These are phyloP conservation scores for Vitis rotundifolia DNA, from an alignment of 164 flowering plant species.

Conservation along the genomic window DNA sequence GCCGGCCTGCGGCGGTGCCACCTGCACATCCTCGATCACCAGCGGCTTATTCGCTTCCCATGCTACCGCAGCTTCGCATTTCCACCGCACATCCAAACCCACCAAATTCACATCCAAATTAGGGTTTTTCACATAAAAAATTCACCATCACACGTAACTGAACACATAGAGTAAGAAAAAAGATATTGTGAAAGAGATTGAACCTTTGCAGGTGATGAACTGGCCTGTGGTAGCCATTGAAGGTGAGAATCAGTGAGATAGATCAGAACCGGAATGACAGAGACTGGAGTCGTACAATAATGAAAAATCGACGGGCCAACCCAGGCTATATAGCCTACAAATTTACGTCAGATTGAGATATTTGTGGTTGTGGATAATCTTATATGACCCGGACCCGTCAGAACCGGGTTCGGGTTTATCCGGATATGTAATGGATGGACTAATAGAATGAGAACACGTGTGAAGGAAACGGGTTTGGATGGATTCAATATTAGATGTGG, in stretches of 20 bases:
- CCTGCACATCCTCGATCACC: conserved; percentile 63
- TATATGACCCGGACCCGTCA: no score
- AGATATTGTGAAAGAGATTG: background rate
- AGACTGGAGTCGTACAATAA: background rate
- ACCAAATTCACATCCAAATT: conserved; percentile 4
- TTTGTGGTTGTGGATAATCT: no score
- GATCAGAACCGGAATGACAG: conserved; percentile 1
- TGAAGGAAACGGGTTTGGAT: no score
- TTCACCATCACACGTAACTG: background rate
- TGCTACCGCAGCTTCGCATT: conserved; percentile 87
- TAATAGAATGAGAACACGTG: no score
- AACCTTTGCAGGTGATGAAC: conserved; percentile 99
- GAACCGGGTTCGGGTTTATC: no score
- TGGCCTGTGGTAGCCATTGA: conserved; percentile 87
- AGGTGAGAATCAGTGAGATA: background rate
- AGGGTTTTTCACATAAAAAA: background rate
- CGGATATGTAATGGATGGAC: no score
- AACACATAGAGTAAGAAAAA: conserved; percentile 4
- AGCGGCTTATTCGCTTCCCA: conserved; percentile 92
- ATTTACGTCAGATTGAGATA: no score
- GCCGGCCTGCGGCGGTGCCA: conserved; percentile 95
- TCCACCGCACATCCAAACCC: background rate
- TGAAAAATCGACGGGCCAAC: no score
- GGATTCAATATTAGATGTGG: no score
- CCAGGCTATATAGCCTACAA: no score